Evolutionary conservation across 805 yeast species (phyloP).

Genomic region (Pichia insulana): DNA sequence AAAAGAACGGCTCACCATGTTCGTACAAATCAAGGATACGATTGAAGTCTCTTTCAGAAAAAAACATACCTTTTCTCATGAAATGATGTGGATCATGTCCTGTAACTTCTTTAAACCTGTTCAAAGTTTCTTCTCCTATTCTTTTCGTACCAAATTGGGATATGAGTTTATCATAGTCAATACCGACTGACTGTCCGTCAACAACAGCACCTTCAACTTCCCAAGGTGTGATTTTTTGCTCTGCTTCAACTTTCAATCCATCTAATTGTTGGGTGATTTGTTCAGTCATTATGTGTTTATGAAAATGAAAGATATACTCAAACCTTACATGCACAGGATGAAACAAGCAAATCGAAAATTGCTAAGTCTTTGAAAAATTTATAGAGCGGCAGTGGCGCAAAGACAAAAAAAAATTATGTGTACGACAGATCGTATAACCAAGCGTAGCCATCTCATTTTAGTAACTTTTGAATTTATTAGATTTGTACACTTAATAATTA

Average conservation of each 20-base stretch:
- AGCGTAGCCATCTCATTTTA: no score
- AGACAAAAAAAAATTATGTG: no score
- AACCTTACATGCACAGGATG: no score
- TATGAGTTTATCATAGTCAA: conserved; percentile 85
- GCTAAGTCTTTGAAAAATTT: no score
- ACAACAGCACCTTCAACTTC: conserved; percentile 98
- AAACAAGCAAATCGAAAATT: no score
- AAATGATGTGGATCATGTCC: conserved; percentile 90
- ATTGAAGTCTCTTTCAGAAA: conserved; percentile 78
- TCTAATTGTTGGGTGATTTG: conserved; percentile 15
- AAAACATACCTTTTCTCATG: conserved; percentile 83
- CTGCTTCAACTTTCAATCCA: conserved; percentile 21
- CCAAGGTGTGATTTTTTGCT: conserved; percentile 87
- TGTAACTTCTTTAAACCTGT: conserved; percentile 69
- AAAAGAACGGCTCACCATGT: conserved; percentile 88
- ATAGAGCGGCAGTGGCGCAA: no score
- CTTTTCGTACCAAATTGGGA: conserved; percentile 78
- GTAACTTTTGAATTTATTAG: no score
- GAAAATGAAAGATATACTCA: no score
- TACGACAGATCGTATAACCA: no score
- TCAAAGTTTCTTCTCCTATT: conserved; percentile 61
- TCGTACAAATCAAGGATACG: conserved; percentile 82
- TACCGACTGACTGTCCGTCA: conserved; percentile 83
- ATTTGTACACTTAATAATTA: no score
- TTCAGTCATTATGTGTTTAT: conserved; percentile 9